Evolutionary conservation across 2,329 filamentous ascomycete species (phyloP), one percentile per base, ranked within the genome.

Genomic region (Emergomyces orientalis): DNA sequence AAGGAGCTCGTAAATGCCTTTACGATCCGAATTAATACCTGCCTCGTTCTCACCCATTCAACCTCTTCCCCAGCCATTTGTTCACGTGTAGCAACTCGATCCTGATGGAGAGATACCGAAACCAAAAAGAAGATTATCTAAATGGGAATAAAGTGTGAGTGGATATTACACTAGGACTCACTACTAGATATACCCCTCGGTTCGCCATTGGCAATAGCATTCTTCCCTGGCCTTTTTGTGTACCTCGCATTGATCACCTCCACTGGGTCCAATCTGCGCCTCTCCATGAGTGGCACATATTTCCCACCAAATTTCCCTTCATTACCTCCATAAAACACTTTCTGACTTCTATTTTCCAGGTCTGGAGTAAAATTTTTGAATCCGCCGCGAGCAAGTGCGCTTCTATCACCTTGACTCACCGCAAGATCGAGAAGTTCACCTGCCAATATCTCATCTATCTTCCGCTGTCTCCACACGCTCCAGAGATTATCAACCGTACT

Each of bases 391-490:
- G 68, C 64, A 41, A 75, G 65, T 34, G 71, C 64, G 37, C 61
- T 75, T 61, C 72, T 71, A 64, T 75, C 72, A 22, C 73, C 76
- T 63, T 78, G 75, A 62, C 69, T 73, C 65, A 83, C 78, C 22
- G 82, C 78, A 58, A 87, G 76, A 69, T 89, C 84, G 64, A 97
- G 79, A 59, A 99, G 77, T 68, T 86, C 84, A 64, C 84, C 86
- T 0, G 90, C 86, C 62, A 99, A 80, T 60, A 96, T 79, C 80
- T 97, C 94, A 70, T 97, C 91, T 68, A 97, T 89, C 80, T 96
- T 96, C 61, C 84, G 81, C 71, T 86, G 84, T 64, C 90, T 84
- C 93, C 94, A 99, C 27, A 86, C 78, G 65, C 83, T 80, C 94
- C 94, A 99, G 57, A 95, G 73, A 63, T 87, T 83, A 67, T 91